phyloP scores from a whole-genome alignment of 352 stramenopile genomes.

The Discostella stelligera region DNA sequence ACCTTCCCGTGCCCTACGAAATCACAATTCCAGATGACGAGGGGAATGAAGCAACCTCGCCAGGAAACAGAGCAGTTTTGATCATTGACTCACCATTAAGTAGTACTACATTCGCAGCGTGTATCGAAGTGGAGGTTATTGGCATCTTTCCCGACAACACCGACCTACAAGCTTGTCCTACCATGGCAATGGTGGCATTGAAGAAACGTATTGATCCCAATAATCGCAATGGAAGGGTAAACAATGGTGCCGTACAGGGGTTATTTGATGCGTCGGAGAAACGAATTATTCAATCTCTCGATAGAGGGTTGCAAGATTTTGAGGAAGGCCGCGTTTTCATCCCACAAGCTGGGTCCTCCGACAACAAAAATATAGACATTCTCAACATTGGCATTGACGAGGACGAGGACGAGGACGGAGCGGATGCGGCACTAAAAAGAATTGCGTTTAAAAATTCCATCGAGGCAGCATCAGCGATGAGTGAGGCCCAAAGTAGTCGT shows the following conservation, averaged over 20 bases:
- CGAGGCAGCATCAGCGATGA: constrained; percentile 13
- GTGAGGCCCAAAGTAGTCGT: constrained; percentile 2
- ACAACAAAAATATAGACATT: constrained; percentile 2
- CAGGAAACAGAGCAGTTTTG: constrained; percentile 45
- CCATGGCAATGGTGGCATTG: constrained; percentile 76
- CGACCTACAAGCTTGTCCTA: constrained; percentile 34
- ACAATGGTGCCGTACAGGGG: constrained; percentile 22
- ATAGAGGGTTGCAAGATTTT: constrained; percentile 74
- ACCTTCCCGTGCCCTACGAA: constrained; percentile 76
- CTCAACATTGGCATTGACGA: constrained; percentile 10
- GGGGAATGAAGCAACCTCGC: not conserved
- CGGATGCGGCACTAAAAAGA: constrained; percentile 41
- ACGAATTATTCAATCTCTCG: constrained; percentile 63
- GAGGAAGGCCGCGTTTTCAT: constrained; percentile 45
- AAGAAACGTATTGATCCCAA: constrained; percentile 38
- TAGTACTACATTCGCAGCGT: constrained; percentile 46
- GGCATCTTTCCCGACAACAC: constrained; percentile 61
- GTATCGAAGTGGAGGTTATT: constrained; percentile 75
- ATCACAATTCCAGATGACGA: constrained; percentile 19
- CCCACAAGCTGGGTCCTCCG: constrained; percentile 3
- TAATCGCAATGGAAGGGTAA: constrained; percentile 1
- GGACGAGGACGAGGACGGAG: constrained; percentile 36
- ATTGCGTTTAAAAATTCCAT: constrained; percentile 47
- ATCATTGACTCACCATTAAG: constrained; percentile 73
- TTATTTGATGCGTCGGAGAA: constrained; percentile 75